Conservation (phyloP, 257 asterid species). For the Plantago ovata region DNA sequence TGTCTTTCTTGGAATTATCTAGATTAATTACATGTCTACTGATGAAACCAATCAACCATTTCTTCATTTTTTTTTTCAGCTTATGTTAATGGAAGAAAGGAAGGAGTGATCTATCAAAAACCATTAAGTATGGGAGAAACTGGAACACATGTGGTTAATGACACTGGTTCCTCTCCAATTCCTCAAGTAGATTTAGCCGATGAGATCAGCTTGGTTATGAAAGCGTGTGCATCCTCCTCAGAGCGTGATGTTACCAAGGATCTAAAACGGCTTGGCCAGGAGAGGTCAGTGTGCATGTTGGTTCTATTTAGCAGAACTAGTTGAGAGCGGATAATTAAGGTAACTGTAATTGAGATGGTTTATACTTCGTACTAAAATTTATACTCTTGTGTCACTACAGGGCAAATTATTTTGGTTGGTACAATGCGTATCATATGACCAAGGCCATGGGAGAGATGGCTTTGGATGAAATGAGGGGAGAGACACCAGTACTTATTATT, state of each 20-base stretch:
- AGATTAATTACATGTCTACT: too few relatives aligned
- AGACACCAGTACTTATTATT: conserved; percentile 39
- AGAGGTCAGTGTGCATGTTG: conserved; percentile 21
- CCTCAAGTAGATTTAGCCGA: conserved; percentile 22
- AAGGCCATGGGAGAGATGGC: conserved; percentile 58
- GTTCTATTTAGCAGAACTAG: too few relatives aligned
- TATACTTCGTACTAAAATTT: not conserved
- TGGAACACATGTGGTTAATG: conserved; percentile 22
- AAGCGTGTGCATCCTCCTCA: conserved; percentile 15
- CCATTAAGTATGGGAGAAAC: conserved; percentile 34
- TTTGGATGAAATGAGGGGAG: conserved; percentile 33
- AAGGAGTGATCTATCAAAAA: conserved; percentile 34
- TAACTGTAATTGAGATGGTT: not conserved
- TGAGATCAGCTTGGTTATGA: conserved; percentile 26
- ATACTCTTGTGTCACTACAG: conserved; percentile 18
- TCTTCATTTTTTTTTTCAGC: conserved; percentile 15
- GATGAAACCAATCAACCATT: not conserved
- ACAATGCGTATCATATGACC: conserved; percentile 37
- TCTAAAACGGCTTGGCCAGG: conserved; percentile 19
- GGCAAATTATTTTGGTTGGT: conserved; percentile 38
- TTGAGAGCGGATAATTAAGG: not conserved
- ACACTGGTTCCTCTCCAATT: not conserved
- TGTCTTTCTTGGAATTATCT: not conserved
- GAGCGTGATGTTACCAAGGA: not conserved
- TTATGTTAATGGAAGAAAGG: conserved; percentile 31